Conservation (phyloP, 106 monocot species). For the Allium fistulosum region DNA sequence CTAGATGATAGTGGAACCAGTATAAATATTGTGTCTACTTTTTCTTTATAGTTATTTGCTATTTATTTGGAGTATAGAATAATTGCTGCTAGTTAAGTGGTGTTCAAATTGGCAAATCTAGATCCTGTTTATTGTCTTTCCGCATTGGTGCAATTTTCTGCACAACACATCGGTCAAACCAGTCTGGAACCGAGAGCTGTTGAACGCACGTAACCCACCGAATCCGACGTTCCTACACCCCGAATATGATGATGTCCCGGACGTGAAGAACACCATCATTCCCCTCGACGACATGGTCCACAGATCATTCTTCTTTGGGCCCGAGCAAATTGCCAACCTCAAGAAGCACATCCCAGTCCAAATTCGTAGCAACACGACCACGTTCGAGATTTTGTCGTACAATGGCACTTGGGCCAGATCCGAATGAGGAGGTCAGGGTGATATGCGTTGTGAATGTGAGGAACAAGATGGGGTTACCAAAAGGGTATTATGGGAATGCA, state of each 20-base stretch:
- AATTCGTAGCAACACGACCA: background rate
- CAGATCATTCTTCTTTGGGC: background rate
- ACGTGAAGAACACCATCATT: background rate
- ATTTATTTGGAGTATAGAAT: too few species aligned
- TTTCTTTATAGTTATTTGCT: too few species aligned
- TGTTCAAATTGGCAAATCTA: too few species aligned
- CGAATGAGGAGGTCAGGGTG: background rate
- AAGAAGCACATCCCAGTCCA: background rate
- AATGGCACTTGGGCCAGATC: background rate
- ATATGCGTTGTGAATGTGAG: background rate
- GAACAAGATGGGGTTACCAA: background rate
- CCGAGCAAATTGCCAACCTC: background rate
- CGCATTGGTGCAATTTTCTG: too few species aligned
- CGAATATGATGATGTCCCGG: slow-evolving; percentile 13
- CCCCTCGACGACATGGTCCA: background rate
- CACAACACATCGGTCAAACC: slow-evolving; percentile 14
- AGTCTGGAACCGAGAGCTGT: slow-evolving; percentile 26
- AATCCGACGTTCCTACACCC: slow-evolving; percentile 16
- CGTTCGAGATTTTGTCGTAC: background rate
- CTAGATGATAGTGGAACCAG: too few species aligned
- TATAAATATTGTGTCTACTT: too few species aligned
- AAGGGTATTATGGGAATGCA: background rate
- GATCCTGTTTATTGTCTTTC: too few species aligned
- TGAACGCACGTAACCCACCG: slow-evolving; percentile 10
- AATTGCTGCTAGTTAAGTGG: too few species aligned